Percentiles rank a stretch among this genome's conserved stretches.
Conservation (phyloP, 208 protist genomes). For the Sergeia podlipaevii region DNA sequence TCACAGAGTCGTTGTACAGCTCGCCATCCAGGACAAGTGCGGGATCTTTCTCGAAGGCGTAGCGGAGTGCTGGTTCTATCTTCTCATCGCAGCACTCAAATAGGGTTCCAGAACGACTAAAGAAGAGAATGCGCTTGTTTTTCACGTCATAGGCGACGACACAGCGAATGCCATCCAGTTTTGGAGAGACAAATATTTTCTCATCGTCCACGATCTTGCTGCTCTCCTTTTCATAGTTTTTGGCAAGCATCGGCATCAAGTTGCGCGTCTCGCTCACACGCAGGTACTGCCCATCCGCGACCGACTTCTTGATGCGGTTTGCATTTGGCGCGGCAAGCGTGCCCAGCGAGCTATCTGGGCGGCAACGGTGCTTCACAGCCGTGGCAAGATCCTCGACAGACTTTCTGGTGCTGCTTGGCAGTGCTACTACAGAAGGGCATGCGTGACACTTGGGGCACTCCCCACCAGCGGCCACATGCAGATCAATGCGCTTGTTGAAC, state of each 20-base stretch:
- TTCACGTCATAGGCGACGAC: slow-evolving; percentile 59
- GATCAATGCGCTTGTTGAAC: slow-evolving; percentile 70
- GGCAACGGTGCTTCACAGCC: slow-evolving; percentile 41
- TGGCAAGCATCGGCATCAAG: slow-evolving; percentile 85
- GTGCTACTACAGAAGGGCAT: slow-evolving; percentile 22
- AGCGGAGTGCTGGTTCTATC: slow-evolving; percentile 61
- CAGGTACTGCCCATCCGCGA: slow-evolving; percentile 70
- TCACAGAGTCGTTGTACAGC: slow-evolving; percentile 76
- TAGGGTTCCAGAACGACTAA: slow-evolving; percentile 77
- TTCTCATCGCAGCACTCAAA: slow-evolving; percentile 83
- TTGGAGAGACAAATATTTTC: slow-evolving; percentile 70
- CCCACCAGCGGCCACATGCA: slow-evolving; percentile 64
- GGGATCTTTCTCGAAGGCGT: slow-evolving; percentile 63
- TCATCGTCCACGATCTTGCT: slow-evolving; percentile 49
- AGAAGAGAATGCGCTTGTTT: slow-evolving; percentile 58
- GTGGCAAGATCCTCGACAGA: not conserved
- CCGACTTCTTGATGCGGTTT: slow-evolving; percentile 64
- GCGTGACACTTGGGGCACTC: slow-evolving; percentile 59
- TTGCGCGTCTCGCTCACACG: slow-evolving; percentile 57
- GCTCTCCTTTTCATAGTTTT: slow-evolving; percentile 63
- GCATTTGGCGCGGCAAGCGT: slow-evolving; percentile 40
- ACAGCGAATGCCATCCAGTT: slow-evolving; percentile 91
- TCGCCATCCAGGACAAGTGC: slow-evolving; percentile 85
- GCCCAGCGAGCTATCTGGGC: slow-evolving; percentile 36
- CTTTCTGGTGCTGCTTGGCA: not conserved